Conservation (phyloP, 306 rosid genomes). For the Citrullus amarus region DNA sequence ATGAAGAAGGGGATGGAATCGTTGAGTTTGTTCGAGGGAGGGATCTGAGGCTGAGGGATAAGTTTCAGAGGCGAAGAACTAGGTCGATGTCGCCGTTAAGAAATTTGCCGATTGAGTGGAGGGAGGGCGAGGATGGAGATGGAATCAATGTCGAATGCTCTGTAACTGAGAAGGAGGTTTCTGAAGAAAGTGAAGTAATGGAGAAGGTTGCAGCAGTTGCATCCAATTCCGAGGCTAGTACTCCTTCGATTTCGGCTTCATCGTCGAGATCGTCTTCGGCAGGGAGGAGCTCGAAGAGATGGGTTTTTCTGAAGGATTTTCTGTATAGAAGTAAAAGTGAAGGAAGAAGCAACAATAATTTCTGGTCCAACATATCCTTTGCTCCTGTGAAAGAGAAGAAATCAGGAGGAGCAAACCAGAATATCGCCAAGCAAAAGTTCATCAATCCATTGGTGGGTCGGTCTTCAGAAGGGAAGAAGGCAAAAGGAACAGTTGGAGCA, state of each 20-base stretch:
- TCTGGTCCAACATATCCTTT: constrained; percentile 13
- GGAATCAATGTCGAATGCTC: not conserved
- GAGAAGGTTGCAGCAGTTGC: not conserved
- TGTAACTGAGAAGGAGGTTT: not conserved
- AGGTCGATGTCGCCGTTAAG: constrained; percentile 73
- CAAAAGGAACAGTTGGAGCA: constrained; percentile 8
- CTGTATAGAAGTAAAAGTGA: constrained; percentile 21
- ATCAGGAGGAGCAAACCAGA: not conserved
- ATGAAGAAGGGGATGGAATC: constrained; percentile 10
- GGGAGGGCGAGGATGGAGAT: constrained; percentile 24
- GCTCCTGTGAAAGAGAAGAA: constrained; percentile 13
- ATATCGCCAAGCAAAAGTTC: not conserved
- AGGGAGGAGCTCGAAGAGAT: constrained; percentile 22
- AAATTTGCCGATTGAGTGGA: constrained; percentile 30
- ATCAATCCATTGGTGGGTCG: not conserved
- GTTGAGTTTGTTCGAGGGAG: constrained; percentile 32
- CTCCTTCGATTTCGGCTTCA: constrained; percentile 14
- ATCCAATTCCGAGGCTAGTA: not conserved
- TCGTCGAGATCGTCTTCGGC: constrained; percentile 23
- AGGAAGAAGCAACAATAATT: constrained; percentile 16
- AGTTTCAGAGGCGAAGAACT: constrained; percentile 46
- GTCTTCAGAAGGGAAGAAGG: constrained; percentile 1
- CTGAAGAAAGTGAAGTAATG: not conserved
- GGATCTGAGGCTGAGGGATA: constrained; percentile 48
- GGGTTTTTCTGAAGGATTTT: constrained; percentile 22